Conservation (phyloP, 805 yeast species). For the Lipomyces yamanashiensis region DNA sequence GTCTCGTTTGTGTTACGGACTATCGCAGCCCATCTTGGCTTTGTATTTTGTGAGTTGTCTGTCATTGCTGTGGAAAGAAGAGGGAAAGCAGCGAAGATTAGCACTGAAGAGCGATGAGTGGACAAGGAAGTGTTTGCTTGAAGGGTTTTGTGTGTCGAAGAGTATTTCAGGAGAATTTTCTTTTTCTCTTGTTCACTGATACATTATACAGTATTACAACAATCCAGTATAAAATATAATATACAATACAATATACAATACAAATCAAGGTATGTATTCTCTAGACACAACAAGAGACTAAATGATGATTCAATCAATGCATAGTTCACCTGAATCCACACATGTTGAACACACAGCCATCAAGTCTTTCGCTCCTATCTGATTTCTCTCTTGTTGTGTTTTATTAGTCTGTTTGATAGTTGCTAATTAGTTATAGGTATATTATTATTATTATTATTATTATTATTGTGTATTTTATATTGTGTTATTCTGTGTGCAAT, state of each 20-base stretch:
- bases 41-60: not conserved
- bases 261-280: conserved; percentile 1
- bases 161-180: not conserved
- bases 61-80: not conserved
- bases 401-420: not conserved
- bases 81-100: not conserved
- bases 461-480: too few species aligned
- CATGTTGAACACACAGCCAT: conserved; percentile 30
- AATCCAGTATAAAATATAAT: not conserved
- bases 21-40: conserved; percentile 50
- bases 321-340: conserved; percentile 31
- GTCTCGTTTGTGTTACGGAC: conserved; percentile 89
- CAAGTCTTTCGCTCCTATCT: conserved; percentile 36
- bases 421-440: not conserved
- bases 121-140: not conserved
- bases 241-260: too few species aligned
- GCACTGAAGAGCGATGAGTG: not conserved
- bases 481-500: too few species aligned
- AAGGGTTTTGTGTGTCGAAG: not conserved
- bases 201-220: not conserved
- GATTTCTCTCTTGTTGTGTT: not conserved
- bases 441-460: too few species aligned
- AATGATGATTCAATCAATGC: conserved; percentile 25
- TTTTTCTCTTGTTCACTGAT: not conserved
- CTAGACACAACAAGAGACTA: not conserved